Percentiles rank a stretch among this genome's conserved stretches.
phyloP scores from a whole-genome alignment of 331 rosid genomes.

The Quercus phellos region DNA sequence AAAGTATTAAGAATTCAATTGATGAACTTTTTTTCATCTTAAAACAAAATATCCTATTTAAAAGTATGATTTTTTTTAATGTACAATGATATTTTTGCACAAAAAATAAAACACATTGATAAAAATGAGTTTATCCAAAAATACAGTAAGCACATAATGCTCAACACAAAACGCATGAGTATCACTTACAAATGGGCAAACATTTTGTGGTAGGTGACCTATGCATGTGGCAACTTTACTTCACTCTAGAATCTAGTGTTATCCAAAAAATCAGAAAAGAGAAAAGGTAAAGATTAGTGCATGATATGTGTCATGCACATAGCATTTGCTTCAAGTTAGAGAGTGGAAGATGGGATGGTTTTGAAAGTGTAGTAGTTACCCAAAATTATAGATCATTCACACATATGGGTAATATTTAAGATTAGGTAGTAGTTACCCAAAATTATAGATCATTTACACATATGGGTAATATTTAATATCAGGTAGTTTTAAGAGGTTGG shows the following conservation, averaged over 20 bases:
- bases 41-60: no score
- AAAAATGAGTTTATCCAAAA: no score
- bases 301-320: not conserved
- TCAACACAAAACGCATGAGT: not conserved
- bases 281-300: not conserved
- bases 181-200: not conserved
- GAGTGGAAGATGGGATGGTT: not conserved
- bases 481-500: not conserved
- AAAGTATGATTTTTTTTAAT: no score
- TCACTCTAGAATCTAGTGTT: not conserved
- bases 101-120: no score
- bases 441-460: no score
- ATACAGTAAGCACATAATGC: no score
- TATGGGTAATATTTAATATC: not conserved
- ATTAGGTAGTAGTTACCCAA: not conserved
- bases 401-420: no score
- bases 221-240: not conserved
- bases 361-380: not conserved
- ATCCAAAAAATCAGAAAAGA: not conserved
- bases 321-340: not conserved
- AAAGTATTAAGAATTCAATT: no score
- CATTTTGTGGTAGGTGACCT: constrained; percentile 11
- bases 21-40: no score
- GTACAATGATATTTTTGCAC: no score
- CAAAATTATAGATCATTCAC: no score